Evolutionary conservation across 805 yeast genomes (phyloP), one percentile per base, ranked within the genome.

Genomic region (Cyberlindnera americana): DNA sequence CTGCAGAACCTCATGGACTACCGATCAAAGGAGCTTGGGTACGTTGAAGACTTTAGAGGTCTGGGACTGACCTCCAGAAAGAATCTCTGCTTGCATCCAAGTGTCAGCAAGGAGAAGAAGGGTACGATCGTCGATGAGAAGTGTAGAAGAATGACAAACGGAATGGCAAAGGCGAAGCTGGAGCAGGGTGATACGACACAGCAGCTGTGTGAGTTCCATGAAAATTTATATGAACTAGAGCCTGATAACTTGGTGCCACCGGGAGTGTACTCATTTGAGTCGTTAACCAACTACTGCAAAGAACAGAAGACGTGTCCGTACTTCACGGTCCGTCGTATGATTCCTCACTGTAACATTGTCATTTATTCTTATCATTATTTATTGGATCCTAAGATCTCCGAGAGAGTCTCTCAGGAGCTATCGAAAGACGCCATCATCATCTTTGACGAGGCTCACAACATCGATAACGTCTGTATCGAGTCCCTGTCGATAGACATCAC

Each of bases 381-480:
- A 42, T 70, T 93, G 50, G 99, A 93, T 60, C 99, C 99, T 16
- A 93, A 93, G 59, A 93, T 93, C 60, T 93, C 98, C 2, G 96
- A 89, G 49, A 71, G 99, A 46, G 99, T 93, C 16, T 89, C 97
- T 5, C 78, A 74, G 47, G 98, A 93, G 57, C 73, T 93, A 36
- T 85, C 95, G 15, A 87, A 89, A 50, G 98, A 93, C 56, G 77
- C 95, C 39, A 93, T 93, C 44, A 84, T 93, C 46, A 95, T 93
- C 28, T 93, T 93, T 59, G 99, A 93, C 66, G 99, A 93, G 67
- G 99, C 99, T 34, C 99, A 93, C 62, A 93, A 93, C 65, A 93
- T 93, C 41, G 99, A 93, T 71, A 93, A 93, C 70, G 99, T 93
- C 41, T 93, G 99, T 67, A 93, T 93, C 42, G 99, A 93, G 62